These are phyloP conservation scores for Thielaviopsis punctulata DNA, from an alignment of 2,329 filamentous ascomycete genomes.

Conservation along the genomic window DNA sequence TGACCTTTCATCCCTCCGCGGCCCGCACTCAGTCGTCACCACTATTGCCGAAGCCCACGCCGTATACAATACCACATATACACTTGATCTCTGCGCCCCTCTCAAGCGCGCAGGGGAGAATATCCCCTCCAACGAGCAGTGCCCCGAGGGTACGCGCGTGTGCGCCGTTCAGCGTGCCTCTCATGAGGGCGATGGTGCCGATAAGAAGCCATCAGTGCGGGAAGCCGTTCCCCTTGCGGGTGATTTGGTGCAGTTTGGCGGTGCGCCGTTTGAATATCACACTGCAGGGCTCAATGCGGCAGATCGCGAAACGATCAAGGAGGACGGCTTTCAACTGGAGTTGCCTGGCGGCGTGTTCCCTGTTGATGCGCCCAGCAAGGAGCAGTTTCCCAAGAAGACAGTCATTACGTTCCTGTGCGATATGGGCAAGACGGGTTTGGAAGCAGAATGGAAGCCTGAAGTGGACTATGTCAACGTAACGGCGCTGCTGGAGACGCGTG, in stretches of 20 bases:
- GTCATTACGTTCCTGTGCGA: conserved; percentile 80
- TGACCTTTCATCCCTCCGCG: conserved; percentile 45
- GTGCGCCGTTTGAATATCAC: conserved; percentile 44
- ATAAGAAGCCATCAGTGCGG: conserved; percentile 30
- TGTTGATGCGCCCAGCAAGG: conserved; percentile 31
- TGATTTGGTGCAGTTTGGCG: conserved; percentile 41
- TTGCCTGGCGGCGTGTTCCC: conserved; percentile 42
- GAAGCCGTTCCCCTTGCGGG: conserved; percentile 60
- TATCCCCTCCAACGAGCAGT: conserved; percentile 38
- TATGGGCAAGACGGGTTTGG: conserved; percentile 50
- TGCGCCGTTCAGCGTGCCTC: conserved; percentile 54
- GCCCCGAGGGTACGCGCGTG: conserved; percentile 54
- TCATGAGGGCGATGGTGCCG: conserved; percentile 27
- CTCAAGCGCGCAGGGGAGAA: conserved; percentile 42
- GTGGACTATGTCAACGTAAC: conserved; percentile 30
- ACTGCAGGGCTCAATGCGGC: conserved; percentile 49
- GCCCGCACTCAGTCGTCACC: conserved; percentile 52
- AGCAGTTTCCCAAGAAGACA: conserved; percentile 48
- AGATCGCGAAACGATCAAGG: conserved; percentile 44
- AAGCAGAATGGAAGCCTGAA: conserved; percentile 45
- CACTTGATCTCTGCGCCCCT: conserved; percentile 56
- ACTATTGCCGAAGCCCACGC: conserved; percentile 33
- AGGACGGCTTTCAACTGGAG: conserved; percentile 55
- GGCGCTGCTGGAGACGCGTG: conserved; percentile 21
- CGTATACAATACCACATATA: conserved; percentile 61